Evolutionary conservation across 176 grass and related monocot species (phyloP).

Genomic region (Aegilops umbellulata): DNA sequence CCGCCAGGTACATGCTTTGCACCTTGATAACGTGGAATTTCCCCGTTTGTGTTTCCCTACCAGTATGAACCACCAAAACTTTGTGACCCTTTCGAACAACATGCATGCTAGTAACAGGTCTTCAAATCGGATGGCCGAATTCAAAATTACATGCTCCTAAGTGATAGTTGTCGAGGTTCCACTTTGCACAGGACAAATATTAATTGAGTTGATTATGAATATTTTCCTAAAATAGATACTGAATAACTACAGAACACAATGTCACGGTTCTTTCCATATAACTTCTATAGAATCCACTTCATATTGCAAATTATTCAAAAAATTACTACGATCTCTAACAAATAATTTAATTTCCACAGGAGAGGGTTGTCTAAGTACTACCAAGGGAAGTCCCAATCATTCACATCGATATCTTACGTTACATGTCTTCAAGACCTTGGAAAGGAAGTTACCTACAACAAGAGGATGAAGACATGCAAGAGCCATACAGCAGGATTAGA

Average conservation of each 20-base stretch:
- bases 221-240: not conserved
- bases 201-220: not conserved
- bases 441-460: constrained; percentile 52
- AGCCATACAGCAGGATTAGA: constrained; percentile 55
- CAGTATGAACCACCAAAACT: not conserved
- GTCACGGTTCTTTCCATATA: not conserved
- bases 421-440: constrained; percentile 53
- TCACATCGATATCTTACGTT: constrained; percentile 44
- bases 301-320: too few relatives aligned
- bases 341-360: constrained; percentile 30
- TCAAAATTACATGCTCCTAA: not conserved
- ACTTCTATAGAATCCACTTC: not conserved
- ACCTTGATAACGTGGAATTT: not conserved
- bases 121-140: not conserved
- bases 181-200: not conserved
- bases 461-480: constrained; percentile 70
- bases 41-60: not conserved
- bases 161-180: not conserved
- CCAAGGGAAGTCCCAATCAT: constrained; percentile 70
- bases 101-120: not conserved
- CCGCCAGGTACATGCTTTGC: constrained; percentile 32
- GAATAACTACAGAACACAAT: not conserved
- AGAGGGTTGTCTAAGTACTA: constrained; percentile 65
- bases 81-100: not conserved
- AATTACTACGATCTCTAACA: not conserved